These are phyloP conservation scores for Rhinocladiella mackenziei DNA, from an alignment of 2,329 filamentous ascomycete genomes.

Conservation along the genomic window DNA sequence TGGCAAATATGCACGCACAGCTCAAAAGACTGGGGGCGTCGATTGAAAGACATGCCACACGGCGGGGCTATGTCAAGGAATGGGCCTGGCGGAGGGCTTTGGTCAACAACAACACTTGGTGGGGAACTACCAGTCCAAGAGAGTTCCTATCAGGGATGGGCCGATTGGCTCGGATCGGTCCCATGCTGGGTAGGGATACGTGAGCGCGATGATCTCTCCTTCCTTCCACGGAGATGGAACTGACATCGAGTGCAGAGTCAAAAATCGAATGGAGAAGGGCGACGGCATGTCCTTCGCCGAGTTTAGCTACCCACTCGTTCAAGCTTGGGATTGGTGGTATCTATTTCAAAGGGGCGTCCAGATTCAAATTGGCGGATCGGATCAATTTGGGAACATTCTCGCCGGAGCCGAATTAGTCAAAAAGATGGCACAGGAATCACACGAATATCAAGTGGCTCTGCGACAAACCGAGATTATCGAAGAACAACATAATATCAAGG, in stretches of 20 bases:
- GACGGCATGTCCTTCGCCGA: conserved; percentile 94
- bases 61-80: conserved; percentile 60
- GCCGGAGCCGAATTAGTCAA: conserved; percentile 84
- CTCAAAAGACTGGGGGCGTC: conserved; percentile 66
- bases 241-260: conserved; percentile 52
- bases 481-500: conserved; percentile 14
- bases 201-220: conserved; percentile 47
- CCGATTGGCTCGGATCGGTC: conserved; percentile 68
- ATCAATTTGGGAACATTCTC: conserved; percentile 95
- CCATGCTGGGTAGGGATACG: conserved; percentile 87
- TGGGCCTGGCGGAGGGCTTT: conserved; percentile 65
- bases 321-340: conserved; percentile 96
- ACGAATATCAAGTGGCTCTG: conserved; percentile 34
- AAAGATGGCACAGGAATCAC: conserved; percentile 59
- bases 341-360: conserved; percentile 70
- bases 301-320: conserved; percentile 87
- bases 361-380: conserved; percentile 89
- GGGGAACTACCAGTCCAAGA: conserved; percentile 65
- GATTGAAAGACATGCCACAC: conserved; percentile 61
- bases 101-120: conserved; percentile 81
- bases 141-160: conserved; percentile 75
- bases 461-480: conserved; percentile 20
- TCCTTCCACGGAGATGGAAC: conserved; percentile 30
- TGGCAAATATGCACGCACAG: conserved; percentile 48
- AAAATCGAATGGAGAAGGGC: conserved; percentile 74